Conservation (phyloP, 139 green algal genomes). For the Tetraselmis striata region DNA sequence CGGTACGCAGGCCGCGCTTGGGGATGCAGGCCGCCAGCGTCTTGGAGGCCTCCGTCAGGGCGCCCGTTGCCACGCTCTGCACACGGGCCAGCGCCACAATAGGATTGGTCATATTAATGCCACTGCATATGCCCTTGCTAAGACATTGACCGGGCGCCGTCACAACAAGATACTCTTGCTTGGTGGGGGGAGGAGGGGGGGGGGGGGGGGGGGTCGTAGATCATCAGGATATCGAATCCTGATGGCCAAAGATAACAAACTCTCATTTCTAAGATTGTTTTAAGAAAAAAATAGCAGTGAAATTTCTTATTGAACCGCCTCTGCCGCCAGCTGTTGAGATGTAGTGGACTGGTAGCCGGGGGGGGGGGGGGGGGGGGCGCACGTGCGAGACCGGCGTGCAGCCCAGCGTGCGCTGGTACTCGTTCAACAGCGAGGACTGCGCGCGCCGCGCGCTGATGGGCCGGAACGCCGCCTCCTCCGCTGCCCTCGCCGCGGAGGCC, state of each 20-base stretch:
- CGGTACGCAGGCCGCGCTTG: background rate
- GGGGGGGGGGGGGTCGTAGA: no score
- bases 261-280: no score
- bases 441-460: no score
- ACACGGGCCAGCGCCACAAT: background rate
- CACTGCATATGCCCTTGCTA: no score
- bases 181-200: no score
- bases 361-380: no score
- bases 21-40: background rate
- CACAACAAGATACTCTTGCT: no score
- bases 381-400: background rate
- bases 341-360: background rate
- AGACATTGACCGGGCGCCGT: no score
- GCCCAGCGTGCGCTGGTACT: background rate
- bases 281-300: no score
- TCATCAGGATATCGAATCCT: no score
- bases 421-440: background rate
- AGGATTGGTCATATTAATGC: background rate
- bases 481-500: background rate
- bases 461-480: background rate
- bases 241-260: no score
- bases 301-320: no score
- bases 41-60: background rate
- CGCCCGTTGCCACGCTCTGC: background rate
- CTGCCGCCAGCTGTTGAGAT: background rate